A percentile compares a stretch with the other conserved stretches of the same genome.
These are phyloP conservation scores for Rhododendron ovatum DNA, from an alignment of 148 eudicot genomes.

Conservation along the genomic window DNA sequence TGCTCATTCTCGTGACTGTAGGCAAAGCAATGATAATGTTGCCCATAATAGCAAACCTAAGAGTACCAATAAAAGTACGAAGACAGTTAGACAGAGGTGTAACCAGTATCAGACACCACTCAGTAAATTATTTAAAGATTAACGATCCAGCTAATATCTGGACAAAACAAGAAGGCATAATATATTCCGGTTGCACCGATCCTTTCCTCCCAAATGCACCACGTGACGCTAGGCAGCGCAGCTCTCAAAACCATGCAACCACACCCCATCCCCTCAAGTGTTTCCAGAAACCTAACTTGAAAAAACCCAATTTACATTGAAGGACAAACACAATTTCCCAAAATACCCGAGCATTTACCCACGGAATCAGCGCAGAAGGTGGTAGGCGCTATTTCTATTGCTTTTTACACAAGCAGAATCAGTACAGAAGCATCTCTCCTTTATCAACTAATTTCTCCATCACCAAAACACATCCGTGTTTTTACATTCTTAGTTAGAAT, in stretches of 20 bases:
- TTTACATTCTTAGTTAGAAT: background rate
- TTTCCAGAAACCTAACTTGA: too few species aligned
- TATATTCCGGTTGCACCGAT: background rate
- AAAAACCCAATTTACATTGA: background rate
- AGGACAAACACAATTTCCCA: background rate
- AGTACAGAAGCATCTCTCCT: background rate
- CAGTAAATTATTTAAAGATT: background rate
- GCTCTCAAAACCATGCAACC: background rate
- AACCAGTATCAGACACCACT: background rate
- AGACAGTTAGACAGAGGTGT: background rate
- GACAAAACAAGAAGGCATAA: background rate
- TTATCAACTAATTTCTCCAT: background rate
- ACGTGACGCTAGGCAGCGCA: background rate
- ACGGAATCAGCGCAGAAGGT: background rate
- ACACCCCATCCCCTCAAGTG: background rate
- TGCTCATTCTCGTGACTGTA: conserved; percentile 58
- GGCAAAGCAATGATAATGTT: conserved; percentile 96
- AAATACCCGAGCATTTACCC: background rate
- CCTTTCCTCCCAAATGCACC: conserved; percentile 2
- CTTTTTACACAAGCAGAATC: background rate
- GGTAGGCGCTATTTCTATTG: background rate
- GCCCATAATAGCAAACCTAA: conserved; percentile 96
- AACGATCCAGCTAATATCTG: background rate
- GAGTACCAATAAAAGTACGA: background rate
- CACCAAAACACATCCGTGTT: background rate